Evolutionary conservation across 1,139 yeast species (phyloP), one percentile per base, ranked within the genome.

Genomic region (Kurtzmaniella quercitrusa): DNA sequence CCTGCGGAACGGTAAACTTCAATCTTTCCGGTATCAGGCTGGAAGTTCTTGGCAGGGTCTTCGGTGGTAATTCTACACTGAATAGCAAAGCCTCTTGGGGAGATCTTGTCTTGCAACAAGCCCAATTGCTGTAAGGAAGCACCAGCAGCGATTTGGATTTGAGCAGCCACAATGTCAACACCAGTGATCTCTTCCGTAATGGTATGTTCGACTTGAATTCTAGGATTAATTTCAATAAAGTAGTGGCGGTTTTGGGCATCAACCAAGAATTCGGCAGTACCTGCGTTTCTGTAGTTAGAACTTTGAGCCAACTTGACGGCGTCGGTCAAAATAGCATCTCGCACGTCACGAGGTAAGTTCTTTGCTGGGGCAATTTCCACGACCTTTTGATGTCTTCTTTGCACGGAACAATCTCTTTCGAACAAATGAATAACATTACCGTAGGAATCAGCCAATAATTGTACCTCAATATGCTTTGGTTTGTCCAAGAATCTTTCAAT

Each of bases 341-440:
- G 81, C 38, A 89, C 94, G 22, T 72, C 72, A 41, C 72, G 66
- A 26, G 97, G 94, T 53, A 94, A 71, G 50, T 88, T 89, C 66
- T 88, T 85, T 38, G 98, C 98, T n/a, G 99, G 98, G 3, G 98
- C 99, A 55, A 94, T 89, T 69, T 94, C 99, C 38, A 93, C 98
- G 45, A 93, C 98, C 67, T 94, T 93, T 73, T 94, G 98, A 67
- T 93, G 98, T 74, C 98, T 87, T 74, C 98, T 85, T 74, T 93
- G 99, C 40, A 94, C 98, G 11, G 98, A 89, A 71, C 98, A 93
- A 71, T 93, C 99, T 71, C 99, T 84, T 75, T 94, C 99, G 55
- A 88, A 93, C 55, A 93, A 72, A 63, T 94, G 98, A 56, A 93
- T 86, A 16, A 91, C 96, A 61, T 94, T 93, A 48, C 98, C 99